Base-by-base conservation (phyloP, 2,329 filamentous ascomycete species). In the Penicillium vulpinum region DNA sequence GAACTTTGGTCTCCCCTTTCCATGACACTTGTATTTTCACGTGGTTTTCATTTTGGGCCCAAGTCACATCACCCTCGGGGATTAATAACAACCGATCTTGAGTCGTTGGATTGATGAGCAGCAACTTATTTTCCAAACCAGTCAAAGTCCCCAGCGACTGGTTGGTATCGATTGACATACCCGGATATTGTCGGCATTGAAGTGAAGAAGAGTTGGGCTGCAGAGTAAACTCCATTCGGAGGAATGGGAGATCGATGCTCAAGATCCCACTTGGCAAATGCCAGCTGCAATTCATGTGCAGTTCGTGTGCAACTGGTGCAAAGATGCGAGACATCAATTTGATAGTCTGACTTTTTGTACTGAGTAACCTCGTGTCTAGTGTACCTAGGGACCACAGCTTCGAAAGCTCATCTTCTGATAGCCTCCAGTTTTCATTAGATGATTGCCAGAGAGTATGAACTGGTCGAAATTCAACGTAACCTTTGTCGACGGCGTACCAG, bases 101-200 rank as follows among this genome's bases (percentile, higher is more conserved):
- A 1, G 56, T 35, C 31, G 47, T 40, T 10, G 43, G 24, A 10
- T 48, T 47, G 5, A 85, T 28, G 6, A 87, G 63, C 0, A 86
- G 70, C 0, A 87, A 71, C 57, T 80, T 82, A 62, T 73, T 81
- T 1, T 62, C 28, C 0, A 86, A 71, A 0, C 84, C 84, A 31
- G 79, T 62, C 5, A 85, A 68, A 0, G 81, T 78, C 0, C 74
- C 79, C 2, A 84, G 64, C 2, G 66, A 63, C 60, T 85, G 83
- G 11, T 74, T 28, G 0, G 57, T 15, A 59, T 85, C 81, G 2
- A 87, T 62, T 0, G 64, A 59, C 77, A 84, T 82, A 1, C 78
- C 81, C 0, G 75, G 73, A 56, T 80, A 82, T 54, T 86, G 77
- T 6, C 74, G 76, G 0, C 80, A 85, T n/a, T 63, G 52, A 2